phyloP scores from a whole-genome alignment of 129 eudicot genomes.

The Helianthus tuberosus region DNA sequence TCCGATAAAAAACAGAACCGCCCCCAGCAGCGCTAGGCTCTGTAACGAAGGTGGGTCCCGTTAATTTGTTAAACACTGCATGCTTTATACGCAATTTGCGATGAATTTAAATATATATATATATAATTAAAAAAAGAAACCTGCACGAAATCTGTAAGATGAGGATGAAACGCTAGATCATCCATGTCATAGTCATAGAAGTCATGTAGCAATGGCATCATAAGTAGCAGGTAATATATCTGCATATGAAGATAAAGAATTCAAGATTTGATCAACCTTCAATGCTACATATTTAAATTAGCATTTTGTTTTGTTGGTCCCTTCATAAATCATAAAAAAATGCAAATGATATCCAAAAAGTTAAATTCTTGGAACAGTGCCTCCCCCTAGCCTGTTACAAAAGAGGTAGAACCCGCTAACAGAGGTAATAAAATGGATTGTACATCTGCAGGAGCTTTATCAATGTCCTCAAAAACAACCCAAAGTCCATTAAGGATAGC shows the following conservation, averaged over 20 bases:
- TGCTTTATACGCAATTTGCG: too few relatives aligned
- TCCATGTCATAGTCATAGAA: slow-evolving; percentile 53
- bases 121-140: slow-evolving; percentile 32
- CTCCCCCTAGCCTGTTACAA: too few relatives aligned
- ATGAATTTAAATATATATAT: background rate
- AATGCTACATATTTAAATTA: background rate
- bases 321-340: too few relatives aligned
- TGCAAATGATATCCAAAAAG: too few relatives aligned
- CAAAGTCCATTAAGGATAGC: too few relatives aligned
- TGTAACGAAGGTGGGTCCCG: slow-evolving; percentile 29
- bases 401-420: too few relatives aligned
- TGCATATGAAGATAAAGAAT: slow-evolving; percentile 24
- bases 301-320: slow-evolving; percentile 3
- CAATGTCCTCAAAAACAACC: too few relatives aligned
- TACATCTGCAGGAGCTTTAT: too few relatives aligned
- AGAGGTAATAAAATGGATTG: too few relatives aligned
- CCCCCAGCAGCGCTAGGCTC: slow-evolving; percentile 65
- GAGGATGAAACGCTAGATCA: slow-evolving; percentile 37
- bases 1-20: slow-evolving; percentile 67
- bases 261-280: background rate
- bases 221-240: slow-evolving; percentile 50
- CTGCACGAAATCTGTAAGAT: slow-evolving; percentile 57
- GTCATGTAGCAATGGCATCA: slow-evolving; percentile 56
- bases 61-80: background rate
- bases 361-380: too few relatives aligned